A percentile compares a stretch with the other conserved stretches of the same genome.
Evolutionary conservation across 441 rosid species (phyloP).

Genomic region (Gossypium davidsonii): DNA sequence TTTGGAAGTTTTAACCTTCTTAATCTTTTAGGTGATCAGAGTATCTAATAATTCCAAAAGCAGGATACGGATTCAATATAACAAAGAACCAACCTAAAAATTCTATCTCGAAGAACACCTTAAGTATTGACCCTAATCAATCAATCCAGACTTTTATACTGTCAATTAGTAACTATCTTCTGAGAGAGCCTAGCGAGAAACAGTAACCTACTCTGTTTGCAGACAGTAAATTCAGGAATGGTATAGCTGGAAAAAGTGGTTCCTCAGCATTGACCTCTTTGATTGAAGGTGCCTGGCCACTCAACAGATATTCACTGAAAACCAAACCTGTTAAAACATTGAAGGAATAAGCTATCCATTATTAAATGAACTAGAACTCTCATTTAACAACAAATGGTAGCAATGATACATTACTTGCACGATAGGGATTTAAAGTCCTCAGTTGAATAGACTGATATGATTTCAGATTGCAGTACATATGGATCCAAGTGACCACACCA

Average conservation of each 20-base stretch:
- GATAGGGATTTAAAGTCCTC: conserved; percentile 88
- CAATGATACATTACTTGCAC: conserved; percentile 62
- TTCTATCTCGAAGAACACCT: background rate
- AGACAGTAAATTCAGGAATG: conserved; percentile 24
- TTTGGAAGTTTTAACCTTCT: background rate
- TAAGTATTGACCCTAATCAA: background rate
- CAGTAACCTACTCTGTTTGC: conserved; percentile 32
- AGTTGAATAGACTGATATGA: conserved; percentile 90
- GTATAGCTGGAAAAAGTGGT: conserved; percentile 69
- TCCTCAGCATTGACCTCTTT: conserved; percentile 91
- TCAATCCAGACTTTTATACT: background rate
- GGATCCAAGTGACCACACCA: conserved; percentile 68
- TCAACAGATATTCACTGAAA: conserved; percentile 85
- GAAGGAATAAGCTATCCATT: background rate
- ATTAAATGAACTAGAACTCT: background rate
- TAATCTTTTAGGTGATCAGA: background rate
- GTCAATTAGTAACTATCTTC: background rate
- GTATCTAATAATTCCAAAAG: background rate
- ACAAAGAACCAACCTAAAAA: background rate
- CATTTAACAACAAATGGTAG: background rate
- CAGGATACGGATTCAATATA: background rate
- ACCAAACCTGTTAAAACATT: conserved; percentile 62
- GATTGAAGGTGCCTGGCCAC: conserved; percentile 83
- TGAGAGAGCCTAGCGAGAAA: conserved; percentile 3
- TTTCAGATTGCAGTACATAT: conserved; percentile 91